Evolutionary conservation across 768 basidiomycete species (phyloP), one percentile per base, ranked within the genome.

Genomic region (Psilocybe cubensis): DNA sequence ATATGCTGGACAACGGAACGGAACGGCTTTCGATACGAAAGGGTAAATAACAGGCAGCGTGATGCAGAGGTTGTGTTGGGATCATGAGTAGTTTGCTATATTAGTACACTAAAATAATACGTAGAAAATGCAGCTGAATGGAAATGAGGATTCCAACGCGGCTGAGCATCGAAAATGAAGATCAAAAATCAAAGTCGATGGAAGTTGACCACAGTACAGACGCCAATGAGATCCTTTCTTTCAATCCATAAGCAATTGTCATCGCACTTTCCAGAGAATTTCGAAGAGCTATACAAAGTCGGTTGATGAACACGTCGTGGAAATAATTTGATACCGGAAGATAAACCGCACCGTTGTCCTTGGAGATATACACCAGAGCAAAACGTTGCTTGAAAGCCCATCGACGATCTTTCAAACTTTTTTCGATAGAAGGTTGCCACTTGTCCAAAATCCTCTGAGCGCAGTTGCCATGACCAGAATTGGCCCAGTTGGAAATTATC

Each of bases 201-300:
- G 67, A 72, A n/a, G 63, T 59, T 11, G 63, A 60, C 63, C 63
- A 64, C 42, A 57, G 57, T 6, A 56, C 51, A 25, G 59, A n/a
- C 20, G 48, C 12, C 14, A 64, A 57, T 31, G 41, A 35, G 10
- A 49, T 54, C 12, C 56, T 40, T 14, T 60, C 56, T 14, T 52
- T 60, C 24, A 62, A 33, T 14, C 63, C 63, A 54, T 57, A 62
- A 8, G 59, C 31, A 1, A 64, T 58, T 12, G 51, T 24, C 38
- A 57, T 31, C 2, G 53, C 57, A 18, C 44, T 42, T 9, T 59
- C 59, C 4, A 33, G n/a, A 29, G 55, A 54, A 14, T 27, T 59
- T 18, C 63, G 59, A 67, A 71, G 24, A 69, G 17, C 49, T 71
- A 57, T 33, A 69, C 57, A 23, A 67, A 52, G 12, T 33, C 28